Percentiles rank a stretch among this genome's conserved stretches.
Evolutionary conservation across 116 monocot genomes (phyloP).

Genomic region (Zostera marina): DNA sequence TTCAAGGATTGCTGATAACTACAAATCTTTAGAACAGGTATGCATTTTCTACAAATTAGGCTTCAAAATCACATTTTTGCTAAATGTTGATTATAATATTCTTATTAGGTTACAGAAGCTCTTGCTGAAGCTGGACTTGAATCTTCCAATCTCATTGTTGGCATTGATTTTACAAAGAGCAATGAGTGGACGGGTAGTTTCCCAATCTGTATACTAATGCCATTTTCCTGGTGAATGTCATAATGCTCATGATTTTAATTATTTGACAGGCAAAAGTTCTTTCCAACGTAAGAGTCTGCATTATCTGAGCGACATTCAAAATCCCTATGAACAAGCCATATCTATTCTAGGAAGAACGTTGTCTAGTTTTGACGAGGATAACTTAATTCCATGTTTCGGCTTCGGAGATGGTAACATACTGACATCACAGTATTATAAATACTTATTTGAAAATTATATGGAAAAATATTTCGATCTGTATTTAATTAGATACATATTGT

Average conservation of each 20-base stretch:
- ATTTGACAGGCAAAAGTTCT: constrained; percentile 32
- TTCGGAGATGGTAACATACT: constrained; percentile 37
- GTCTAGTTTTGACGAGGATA: constrained; percentile 50
- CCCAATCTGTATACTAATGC: neutral
- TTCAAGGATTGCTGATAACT: constrained; percentile 32
- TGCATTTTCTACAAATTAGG: neutral
- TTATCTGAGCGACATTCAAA: constrained; percentile 22
- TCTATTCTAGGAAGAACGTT: constrained; percentile 52
- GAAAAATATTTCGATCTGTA: no score
- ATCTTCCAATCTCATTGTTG: constrained; percentile 70
- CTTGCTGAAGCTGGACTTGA: constrained; percentile 55
- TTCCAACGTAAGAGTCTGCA: constrained; percentile 29
- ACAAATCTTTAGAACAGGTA: constrained; percentile 26
- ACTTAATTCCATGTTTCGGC: constrained; percentile 39
- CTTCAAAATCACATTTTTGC: neutral
- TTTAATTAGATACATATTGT: no score
- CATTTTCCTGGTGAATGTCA: neutral
- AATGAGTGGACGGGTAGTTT: constrained; percentile 61
- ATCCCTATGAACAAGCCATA: constrained; percentile 52
- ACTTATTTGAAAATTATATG: no score
- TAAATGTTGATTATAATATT: neutral
- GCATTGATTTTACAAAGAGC: constrained; percentile 77
- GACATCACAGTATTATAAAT: no score
- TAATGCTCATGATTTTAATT: neutral
- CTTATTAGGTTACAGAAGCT: constrained; percentile 38